These are phyloP conservation scores for Penicillium psychrofluorescens DNA, from an alignment of 495 filamentous ascomycete species.

Conservation along the genomic window DNA sequence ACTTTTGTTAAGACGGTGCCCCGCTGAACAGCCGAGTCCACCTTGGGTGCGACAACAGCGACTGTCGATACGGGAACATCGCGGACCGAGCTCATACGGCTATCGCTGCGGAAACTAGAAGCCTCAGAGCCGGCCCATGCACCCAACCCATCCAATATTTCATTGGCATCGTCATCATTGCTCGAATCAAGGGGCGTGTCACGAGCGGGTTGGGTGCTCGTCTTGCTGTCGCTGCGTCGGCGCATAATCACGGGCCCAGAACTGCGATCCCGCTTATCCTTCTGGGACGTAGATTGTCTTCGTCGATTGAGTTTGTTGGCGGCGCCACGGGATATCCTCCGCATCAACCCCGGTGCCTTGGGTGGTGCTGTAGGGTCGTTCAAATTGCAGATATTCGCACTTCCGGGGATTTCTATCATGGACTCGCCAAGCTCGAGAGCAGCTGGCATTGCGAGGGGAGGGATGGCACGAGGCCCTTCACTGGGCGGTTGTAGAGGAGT, in stretches of 20 bases:
- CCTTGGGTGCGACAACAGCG: slow-evolving; percentile 55
- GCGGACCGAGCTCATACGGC: slow-evolving; percentile 20
- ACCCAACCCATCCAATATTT: slow-evolving; percentile 36
- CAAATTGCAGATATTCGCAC: slow-evolving; percentile 22
- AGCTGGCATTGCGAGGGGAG: slow-evolving; percentile 28
- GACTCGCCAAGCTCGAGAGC: slow-evolving; percentile 50
- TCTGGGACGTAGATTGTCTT: slow-evolving; percentile 63
- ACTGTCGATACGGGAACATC: slow-evolving; percentile 11
- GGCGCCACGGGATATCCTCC: slow-evolving; percentile 59
- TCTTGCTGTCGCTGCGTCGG: slow-evolving; percentile 80
- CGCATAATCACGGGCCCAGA: slow-evolving; percentile 83
- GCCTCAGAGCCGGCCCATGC: slow-evolving; percentile 31
- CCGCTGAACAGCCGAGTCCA: slow-evolving; percentile 61
- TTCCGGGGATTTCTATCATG: slow-evolving; percentile 37
- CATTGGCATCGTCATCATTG: slow-evolving; percentile 60
- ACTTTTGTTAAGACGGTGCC: slow-evolving; percentile 75
- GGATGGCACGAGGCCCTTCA: slow-evolving; percentile 40
- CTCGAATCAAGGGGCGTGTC: slow-evolving; percentile 41
- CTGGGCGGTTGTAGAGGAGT: slow-evolving; percentile 45
- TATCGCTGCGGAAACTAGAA: slow-evolving; percentile 33
- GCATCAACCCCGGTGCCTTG: slow-evolving; percentile 53
- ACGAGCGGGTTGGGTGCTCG: slow-evolving; percentile 49
- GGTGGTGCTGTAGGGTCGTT: slow-evolving; percentile 46
- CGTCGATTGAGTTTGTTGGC: slow-evolving; percentile 55
- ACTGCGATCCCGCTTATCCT: slow-evolving; percentile 73